phyloP scores from a whole-genome alignment of 805 yeast genomes.

The Metschnikowia kunwiensis region DNA sequence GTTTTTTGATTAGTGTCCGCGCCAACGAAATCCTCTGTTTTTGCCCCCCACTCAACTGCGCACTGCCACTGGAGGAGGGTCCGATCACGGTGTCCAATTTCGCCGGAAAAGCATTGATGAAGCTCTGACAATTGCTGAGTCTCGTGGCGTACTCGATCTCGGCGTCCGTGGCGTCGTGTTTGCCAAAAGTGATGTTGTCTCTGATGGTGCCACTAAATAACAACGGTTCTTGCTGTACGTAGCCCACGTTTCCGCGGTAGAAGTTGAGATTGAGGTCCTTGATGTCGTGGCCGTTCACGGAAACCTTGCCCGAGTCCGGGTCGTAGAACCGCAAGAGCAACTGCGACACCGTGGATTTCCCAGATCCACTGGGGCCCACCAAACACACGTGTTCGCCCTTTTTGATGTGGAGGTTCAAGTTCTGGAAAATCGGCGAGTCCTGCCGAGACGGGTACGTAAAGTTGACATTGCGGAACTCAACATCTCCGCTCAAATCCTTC shows the following conservation, averaged over 20 bases:
- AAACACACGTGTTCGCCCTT: slow-evolving; percentile 89
- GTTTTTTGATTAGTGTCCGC: slow-evolving; percentile 74
- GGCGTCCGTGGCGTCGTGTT: slow-evolving; percentile 52
- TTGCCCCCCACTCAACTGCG: slow-evolving; percentile 91
- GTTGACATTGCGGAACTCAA: slow-evolving; percentile 58
- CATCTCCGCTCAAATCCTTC: slow-evolving; percentile 47
- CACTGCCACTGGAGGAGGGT: slow-evolving; percentile 65
- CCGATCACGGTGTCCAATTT: slow-evolving; percentile 83
- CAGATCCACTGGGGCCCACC: slow-evolving; percentile 97
- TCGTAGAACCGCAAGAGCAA: slow-evolving; percentile 81
- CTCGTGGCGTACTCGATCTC: slow-evolving; percentile 59
- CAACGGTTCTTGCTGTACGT: slow-evolving; percentile 91
- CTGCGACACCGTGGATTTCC: slow-evolving; percentile 85
- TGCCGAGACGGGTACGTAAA: slow-evolving; percentile 86
- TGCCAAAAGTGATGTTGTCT: slow-evolving; percentile 81
- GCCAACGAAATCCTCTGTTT: slow-evolving; percentile 91
- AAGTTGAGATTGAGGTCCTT: slow-evolving; percentile 65
- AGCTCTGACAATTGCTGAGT: slow-evolving; percentile 70
- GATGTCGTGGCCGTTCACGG: slow-evolving; percentile 63
- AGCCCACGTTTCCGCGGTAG: slow-evolving; percentile 74
- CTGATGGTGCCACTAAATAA: slow-evolving; percentile 80
- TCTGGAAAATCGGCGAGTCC: slow-evolving; percentile 60
- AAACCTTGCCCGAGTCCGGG: slow-evolving; percentile 60
- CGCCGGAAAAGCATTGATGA: slow-evolving; percentile 73
- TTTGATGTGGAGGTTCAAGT: slow-evolving; percentile 55